phyloP scores from a whole-genome alignment of 1,139 yeast species.

The Sugiyamaella novakii region DNA sequence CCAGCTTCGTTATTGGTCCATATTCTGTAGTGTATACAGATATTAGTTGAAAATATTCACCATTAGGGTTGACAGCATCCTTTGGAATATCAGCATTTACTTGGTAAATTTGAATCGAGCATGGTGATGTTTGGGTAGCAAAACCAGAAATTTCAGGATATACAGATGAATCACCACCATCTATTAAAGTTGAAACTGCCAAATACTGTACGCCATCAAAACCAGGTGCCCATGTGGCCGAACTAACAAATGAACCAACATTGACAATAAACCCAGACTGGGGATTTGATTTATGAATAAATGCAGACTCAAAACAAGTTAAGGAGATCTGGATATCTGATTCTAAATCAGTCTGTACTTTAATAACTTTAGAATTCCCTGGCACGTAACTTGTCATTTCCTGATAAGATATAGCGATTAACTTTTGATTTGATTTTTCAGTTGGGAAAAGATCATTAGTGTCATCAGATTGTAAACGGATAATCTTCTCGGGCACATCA shows the following conservation, averaged over 20 bases:
- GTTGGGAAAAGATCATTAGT: not conserved
- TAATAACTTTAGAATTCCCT: not conserved
- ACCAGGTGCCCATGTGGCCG: slow-evolving; percentile 39
- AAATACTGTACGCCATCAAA: slow-evolving; percentile 45
- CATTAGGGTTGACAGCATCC: not conserved
- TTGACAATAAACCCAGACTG: slow-evolving; percentile 28
- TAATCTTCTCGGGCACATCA: slow-evolving; percentile 10
- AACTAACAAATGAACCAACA: slow-evolving; percentile 35
- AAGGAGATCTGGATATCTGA: not conserved
- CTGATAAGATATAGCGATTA: not conserved
- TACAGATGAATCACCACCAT: slow-evolving; percentile 19
- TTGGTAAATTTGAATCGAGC: slow-evolving; percentile 32
- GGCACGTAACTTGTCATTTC: slow-evolving; percentile 11
- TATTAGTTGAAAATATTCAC: slow-evolving; percentile 29
- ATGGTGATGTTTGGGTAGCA: slow-evolving; percentile 26
- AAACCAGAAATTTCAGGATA: slow-evolving; percentile 29
- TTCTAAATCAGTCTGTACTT: slow-evolving; percentile 7
- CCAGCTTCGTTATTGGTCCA: slow-evolving; percentile 44
- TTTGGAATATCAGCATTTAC: slow-evolving; percentile 17
- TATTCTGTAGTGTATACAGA: slow-evolving; percentile 48
- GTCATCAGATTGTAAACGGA: not conserved
- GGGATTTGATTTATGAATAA: slow-evolving; percentile 20
- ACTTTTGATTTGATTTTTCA: not conserved
- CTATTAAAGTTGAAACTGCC: slow-evolving; percentile 55
- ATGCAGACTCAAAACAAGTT: slow-evolving; percentile 11